These are phyloP conservation scores for Hygrophoropsis aurantiaca DNA, from an alignment of 768 basidiomycete genomes.

Conservation along the genomic window DNA sequence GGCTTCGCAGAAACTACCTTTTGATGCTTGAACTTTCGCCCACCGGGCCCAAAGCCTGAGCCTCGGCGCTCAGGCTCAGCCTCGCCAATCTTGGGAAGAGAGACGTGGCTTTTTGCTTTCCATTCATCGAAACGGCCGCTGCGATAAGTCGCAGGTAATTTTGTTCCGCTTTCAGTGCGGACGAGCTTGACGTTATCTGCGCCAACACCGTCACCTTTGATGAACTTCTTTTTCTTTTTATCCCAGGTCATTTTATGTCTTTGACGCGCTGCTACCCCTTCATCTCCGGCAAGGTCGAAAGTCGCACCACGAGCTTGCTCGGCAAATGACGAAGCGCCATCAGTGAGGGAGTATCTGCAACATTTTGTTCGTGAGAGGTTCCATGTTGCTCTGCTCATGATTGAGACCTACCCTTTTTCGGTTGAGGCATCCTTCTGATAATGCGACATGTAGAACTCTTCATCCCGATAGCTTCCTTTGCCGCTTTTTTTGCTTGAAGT, in stretches of 20 bases:
- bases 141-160: constrained; percentile 88
- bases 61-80: constrained; percentile 50
- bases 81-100: constrained; percentile 82
- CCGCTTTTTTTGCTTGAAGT: constrained; percentile 42
- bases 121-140: constrained; percentile 96
- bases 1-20: constrained; percentile 66
- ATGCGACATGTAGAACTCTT: constrained; percentile 90
- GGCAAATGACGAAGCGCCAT: constrained; percentile 83
- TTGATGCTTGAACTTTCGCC: constrained; percentile 74
- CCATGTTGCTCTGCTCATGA: background rate
- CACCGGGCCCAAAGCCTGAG: constrained; percentile 34
- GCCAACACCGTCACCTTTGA: constrained; percentile 81
- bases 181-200: constrained; percentile 95
- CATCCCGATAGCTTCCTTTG: constrained; percentile 64
- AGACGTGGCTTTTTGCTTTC: constrained; percentile 76
- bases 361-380: constrained; percentile 1
- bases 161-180: constrained; percentile 87
- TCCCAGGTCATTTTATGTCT: constrained; percentile 83
- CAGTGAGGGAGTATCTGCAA: constrained; percentile 79
- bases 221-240: constrained; percentile 93
- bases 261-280: constrained; percentile 56
- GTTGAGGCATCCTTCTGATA: constrained; percentile 83
- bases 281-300: constrained; percentile 84
- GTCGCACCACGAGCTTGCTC: constrained; percentile 78
- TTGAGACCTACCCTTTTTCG: constrained; percentile 79